Conservation (phyloP, 2,329 filamentous ascomycete species). For the Colletotrichum spaethianum region DNA sequence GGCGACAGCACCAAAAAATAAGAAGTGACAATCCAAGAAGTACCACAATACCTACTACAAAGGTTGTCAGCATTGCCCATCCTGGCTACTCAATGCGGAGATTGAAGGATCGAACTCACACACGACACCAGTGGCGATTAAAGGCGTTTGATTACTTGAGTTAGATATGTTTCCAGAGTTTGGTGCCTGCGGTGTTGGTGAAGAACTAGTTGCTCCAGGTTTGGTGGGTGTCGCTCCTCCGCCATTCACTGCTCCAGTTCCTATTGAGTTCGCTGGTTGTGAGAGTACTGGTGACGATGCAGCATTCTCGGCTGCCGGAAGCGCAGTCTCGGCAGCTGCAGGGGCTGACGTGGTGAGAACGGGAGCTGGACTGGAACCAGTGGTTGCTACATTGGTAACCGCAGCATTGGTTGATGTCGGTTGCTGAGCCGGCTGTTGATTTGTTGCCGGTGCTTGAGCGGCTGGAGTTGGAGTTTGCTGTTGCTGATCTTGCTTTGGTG, state of each 20-base stretch:
- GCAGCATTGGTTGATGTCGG: neutral
- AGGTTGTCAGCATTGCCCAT: neutral
- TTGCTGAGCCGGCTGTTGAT: neutral
- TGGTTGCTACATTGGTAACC: neutral
- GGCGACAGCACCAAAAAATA: constrained; percentile 33
- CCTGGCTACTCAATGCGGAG: neutral
- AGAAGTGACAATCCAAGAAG: constrained; percentile 29
- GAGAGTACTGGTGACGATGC: neutral
- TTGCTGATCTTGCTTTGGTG: constrained; percentile 17
- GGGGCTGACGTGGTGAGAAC: neutral
- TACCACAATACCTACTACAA: constrained; percentile 22
- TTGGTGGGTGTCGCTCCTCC: neutral
- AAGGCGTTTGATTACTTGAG: neutral
- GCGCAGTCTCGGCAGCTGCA: neutral
- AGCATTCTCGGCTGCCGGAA: neutral
- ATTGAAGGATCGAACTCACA: constrained; percentile 5
- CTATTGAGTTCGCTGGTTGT: neutral
- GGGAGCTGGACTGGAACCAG: neutral
- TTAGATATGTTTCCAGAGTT: neutral
- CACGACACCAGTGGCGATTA: constrained; percentile 30
- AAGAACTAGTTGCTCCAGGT: neutral
- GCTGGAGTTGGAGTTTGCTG: neutral
- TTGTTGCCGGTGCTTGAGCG: neutral
- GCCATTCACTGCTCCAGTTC: neutral
- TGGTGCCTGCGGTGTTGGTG: neutral